Evolutionary conservation across 257 asterid species (phyloP).

Genomic region (Echites panduratus): DNA sequence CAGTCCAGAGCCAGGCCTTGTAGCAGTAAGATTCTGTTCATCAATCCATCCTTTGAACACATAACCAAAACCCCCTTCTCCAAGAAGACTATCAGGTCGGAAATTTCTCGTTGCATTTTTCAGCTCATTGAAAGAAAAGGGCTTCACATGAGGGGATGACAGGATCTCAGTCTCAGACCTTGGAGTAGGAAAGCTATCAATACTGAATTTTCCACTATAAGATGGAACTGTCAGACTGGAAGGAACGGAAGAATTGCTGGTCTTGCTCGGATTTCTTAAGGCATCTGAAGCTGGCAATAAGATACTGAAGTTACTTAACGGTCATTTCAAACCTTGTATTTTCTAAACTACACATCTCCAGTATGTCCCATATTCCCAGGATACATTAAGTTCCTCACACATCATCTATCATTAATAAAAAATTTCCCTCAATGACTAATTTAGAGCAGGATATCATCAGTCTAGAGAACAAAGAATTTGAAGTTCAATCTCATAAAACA

Average conservation of each 20-base stretch:
- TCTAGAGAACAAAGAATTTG: not conserved
- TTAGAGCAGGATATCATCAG: not conserved
- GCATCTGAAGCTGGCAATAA: conserved; percentile 35
- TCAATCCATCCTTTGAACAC: conserved; percentile 98
- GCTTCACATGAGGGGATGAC: conserved; percentile 65
- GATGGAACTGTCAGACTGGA: conserved; percentile 52
- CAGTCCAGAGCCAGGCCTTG: conserved; percentile 81
- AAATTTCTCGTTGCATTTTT: conserved; percentile 83
- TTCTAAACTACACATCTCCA: not conserved
- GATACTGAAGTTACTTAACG: not conserved
- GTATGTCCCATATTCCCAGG: too few relatives aligned
- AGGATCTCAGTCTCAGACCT: conserved; percentile 81
- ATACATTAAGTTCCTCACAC: not conserved
- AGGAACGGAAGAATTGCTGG: conserved; percentile 39
- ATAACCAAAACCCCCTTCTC: conserved; percentile 95
- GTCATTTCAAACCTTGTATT: not conserved
- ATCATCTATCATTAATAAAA: not conserved
- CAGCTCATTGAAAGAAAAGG: conserved; percentile 74
- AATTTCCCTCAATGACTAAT: not conserved
- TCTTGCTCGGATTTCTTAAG: conserved; percentile 40
- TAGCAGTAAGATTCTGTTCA: conserved; percentile 56
- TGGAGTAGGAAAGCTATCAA: conserved; percentile 70
- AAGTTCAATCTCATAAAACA: not conserved
- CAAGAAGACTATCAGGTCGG: conserved; percentile 87
- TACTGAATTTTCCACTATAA: conserved; percentile 50